Percentiles rank a stretch among this genome's conserved stretches.
These are phyloP conservation scores for Thymus quinquecostatus DNA, from an alignment of 257 asterid species.

Conservation along the genomic window DNA sequence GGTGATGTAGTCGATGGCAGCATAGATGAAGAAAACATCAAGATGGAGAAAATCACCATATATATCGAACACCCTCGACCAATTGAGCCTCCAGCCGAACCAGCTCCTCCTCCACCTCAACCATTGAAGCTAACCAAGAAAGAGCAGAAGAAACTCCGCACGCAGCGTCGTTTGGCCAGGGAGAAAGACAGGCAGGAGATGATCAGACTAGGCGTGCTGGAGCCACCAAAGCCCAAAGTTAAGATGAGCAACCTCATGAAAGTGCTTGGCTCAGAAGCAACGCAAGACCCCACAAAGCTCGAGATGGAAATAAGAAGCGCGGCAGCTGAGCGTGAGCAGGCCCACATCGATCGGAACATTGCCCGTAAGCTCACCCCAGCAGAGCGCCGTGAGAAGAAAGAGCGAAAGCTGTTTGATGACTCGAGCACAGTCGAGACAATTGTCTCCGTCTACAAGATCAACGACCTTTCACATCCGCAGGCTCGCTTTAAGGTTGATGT, in stretches of 20 bases:
- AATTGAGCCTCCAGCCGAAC: conserved; percentile 88
- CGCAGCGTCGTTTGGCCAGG: conserved; percentile 77
- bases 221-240: conserved; percentile 89
- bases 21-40: conserved; percentile 50
- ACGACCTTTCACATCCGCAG: conserved; percentile 91
- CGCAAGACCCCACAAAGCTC: conserved; percentile 94
- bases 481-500: conserved; percentile 85
- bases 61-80: conserved; percentile 93
- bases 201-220: conserved; percentile 85
- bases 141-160: conserved; percentile 96
- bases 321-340: conserved; percentile 98
- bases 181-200: conserved; percentile 96
- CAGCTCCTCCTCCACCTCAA: conserved; percentile 95
- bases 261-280: conserved; percentile 96
- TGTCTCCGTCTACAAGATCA: conserved; percentile 81
- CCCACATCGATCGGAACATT: conserved; percentile 84
- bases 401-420: conserved; percentile 79
- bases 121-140: conserved; percentile 87
- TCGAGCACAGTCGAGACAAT: conserved; percentile 52
- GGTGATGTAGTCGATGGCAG: conserved; percentile 51
- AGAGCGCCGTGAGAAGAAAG: conserved; percentile 94
- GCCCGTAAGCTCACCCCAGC: conserved; percentile 97
- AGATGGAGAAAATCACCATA: conserved; percentile 75
- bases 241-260: conserved; percentile 98
- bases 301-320: conserved; percentile 96